A percentile compares a stretch with the other conserved stretches of the same genome.
phyloP scores from a whole-genome alignment of 2,329 filamentous ascomycete genomes.

The Colletotrichum orchidophilum region DNA sequence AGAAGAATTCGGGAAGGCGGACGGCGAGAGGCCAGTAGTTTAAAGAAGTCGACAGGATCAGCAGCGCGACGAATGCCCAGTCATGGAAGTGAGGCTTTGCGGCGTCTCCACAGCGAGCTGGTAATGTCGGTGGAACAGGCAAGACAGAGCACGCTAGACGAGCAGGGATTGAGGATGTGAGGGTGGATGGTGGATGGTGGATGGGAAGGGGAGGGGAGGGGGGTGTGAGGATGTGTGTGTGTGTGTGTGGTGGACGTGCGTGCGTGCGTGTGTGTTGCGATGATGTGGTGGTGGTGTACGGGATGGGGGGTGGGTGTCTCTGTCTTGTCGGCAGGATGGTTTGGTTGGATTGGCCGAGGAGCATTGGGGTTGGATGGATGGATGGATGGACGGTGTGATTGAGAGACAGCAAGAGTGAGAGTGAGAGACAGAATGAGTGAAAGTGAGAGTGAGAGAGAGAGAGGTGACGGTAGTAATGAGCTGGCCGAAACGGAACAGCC shows the following conservation, averaged over 20 bases:
- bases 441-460: not conserved
- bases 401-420: not conserved
- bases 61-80: conserved; percentile 34
- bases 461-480: conserved; percentile 25
- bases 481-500: conserved; percentile 9
- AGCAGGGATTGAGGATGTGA: conserved; percentile 10
- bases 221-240: not conserved
- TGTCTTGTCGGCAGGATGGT: not conserved
- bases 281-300: conserved; percentile 2
- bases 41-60: conserved; percentile 34
- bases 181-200: conserved; percentile 4
- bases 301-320: conserved; percentile 10
- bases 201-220: not conserved
- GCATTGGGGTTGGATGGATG: not conserved
- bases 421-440: not conserved
- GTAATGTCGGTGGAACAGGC: conserved; percentile 35
- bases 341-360: not conserved
- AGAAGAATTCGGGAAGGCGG: conserved; percentile 5
- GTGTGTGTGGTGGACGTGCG: conserved; percentile 1
- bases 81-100: conserved; percentile 37
- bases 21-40: conserved; percentile 32
- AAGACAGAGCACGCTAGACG: conserved; percentile 34
- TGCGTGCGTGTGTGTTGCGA: not conserved
- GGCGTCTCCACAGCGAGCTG: conserved; percentile 32
- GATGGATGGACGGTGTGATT: conserved; percentile 22